Percentiles rank a stretch among this genome's conserved stretches.
These are phyloP conservation scores for Amanita jacksonii DNA, from an alignment of 768 basidiomycete species.

Conservation along the genomic window DNA sequence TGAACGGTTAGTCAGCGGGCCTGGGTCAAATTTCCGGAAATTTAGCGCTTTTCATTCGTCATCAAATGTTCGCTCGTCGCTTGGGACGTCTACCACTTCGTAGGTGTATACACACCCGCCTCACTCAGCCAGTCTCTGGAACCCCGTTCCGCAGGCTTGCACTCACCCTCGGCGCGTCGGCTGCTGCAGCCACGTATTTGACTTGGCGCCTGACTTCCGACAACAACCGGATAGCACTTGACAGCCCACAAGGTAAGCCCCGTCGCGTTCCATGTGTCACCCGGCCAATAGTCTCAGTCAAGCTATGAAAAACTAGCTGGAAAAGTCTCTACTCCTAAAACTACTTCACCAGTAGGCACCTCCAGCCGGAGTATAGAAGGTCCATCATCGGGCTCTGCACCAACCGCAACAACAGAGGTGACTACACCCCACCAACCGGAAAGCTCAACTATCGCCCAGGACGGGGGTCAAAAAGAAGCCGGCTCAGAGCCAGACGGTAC, in stretches of 20 bases:
- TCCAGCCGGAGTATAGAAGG: too few species aligned
- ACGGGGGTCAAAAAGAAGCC: constrained; percentile 13
- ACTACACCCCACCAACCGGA: neutral
- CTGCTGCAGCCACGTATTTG: constrained; percentile 34
- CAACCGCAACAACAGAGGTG: neutral
- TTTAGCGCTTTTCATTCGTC: neutral
- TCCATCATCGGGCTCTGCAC: too few species aligned
- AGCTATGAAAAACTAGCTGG: constrained; percentile 4
- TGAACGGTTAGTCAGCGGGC: constrained; percentile 1
- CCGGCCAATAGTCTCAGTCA: constrained; percentile 4
- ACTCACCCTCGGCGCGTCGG: constrained; percentile 35
- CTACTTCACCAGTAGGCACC: neutral
- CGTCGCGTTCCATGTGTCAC: neutral
- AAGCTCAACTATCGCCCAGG: neutral
- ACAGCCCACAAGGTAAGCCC: constrained; percentile 26
- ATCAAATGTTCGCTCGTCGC: constrained; percentile 45
- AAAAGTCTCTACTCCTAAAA: neutral
- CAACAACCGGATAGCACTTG: constrained; percentile 36
- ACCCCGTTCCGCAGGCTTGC: constrained; percentile 19
- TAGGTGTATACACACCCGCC: constrained; percentile 40
- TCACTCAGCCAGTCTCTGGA: constrained; percentile 12
- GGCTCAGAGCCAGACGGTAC: constrained; percentile 14
- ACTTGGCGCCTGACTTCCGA: constrained; percentile 37
- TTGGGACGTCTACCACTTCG: constrained; percentile 42
- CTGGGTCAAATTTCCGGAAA: neutral